Conservation (phyloP, 192 early-diverging fungal species). For the Tieghemiomyces parasiticus region DNA sequence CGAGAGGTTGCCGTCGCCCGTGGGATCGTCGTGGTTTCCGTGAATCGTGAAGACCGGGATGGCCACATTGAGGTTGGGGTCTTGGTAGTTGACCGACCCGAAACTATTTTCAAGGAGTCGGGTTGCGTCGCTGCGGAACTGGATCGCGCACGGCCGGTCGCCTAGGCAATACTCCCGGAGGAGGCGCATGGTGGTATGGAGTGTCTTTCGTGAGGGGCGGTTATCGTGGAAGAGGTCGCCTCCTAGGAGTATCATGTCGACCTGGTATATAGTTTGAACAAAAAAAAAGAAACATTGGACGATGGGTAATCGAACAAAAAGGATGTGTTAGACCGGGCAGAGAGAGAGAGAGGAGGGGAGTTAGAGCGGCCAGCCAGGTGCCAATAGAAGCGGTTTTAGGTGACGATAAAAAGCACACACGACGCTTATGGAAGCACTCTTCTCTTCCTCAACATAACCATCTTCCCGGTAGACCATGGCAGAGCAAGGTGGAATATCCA, state of each 20-base stretch:
- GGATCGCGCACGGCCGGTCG: slow-evolving; percentile 42
- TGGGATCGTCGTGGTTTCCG: slow-evolving; percentile 94
- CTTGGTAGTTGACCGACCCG: slow-evolving; percentile 66
- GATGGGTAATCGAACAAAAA: no score
- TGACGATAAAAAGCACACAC: no score
- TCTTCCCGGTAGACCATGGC: no score
- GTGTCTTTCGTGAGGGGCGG: slow-evolving; percentile 62
- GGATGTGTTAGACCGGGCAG: no score
- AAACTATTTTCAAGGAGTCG: slow-evolving; percentile 51
- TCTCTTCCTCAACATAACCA: no score
- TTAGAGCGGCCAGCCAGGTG: no score
- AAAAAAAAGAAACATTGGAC: no score
- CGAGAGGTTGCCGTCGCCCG: slow-evolving; percentile 66
- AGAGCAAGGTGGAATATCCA: no score
- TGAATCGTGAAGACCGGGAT: slow-evolving; percentile 92
- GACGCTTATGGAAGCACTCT: no score
- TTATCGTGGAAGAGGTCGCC: slow-evolving; percentile 97
- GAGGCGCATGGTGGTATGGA: slow-evolving; percentile 54
- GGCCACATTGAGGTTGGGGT: slow-evolving; percentile 70
- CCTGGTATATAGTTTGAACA: slow-evolving; percentile 19
- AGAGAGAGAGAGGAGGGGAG: no score
- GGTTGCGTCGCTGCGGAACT: slow-evolving; percentile 61
- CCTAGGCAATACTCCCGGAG: slow-evolving; percentile 55
- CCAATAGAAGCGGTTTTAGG: no score
- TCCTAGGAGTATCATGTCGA: slow-evolving; percentile 84